These are phyloP conservation scores for Starmerella potacharoeniae DNA, from an alignment of 805 yeast species.

Conservation along the genomic window DNA sequence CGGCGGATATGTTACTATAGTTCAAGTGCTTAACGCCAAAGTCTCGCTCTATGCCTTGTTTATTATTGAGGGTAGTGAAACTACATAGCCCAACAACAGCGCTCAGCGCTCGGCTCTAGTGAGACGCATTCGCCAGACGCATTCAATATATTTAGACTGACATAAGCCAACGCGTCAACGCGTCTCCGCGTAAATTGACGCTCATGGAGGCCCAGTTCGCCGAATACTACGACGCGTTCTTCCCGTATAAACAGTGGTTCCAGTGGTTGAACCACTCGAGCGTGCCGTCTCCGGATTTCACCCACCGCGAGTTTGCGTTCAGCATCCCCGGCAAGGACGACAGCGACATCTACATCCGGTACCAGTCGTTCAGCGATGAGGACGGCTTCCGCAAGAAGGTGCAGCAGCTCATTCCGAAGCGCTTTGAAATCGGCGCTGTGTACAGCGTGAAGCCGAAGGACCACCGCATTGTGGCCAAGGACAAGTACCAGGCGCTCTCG, in stretches of 20 bases:
- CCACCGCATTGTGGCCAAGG: conserved; percentile 62
- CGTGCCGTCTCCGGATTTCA: conserved; percentile 60
- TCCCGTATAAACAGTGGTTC: conserved; percentile 71
- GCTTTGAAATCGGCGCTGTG: conserved; percentile 92
- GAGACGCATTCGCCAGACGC: no score
- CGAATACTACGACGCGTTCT: conserved; percentile 31
- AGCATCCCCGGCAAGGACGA: conserved; percentile 42
- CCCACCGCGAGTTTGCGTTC: conserved; percentile 87
- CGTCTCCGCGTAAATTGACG: not conserved
- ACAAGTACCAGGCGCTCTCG: conserved; percentile 63
- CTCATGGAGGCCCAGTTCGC: conserved; percentile 8
- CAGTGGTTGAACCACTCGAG: conserved; percentile 85
- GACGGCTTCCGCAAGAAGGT: conserved; percentile 75
- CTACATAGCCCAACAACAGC: no score
- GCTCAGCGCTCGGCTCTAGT: no score
- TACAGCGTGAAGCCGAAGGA: conserved; percentile 81
- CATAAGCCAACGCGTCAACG: not conserved
- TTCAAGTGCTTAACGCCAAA: no score
- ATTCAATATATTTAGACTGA: not conserved
- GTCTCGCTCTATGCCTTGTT: no score
- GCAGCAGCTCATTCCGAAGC: conserved; percentile 60
- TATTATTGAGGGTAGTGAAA: no score
- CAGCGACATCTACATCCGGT: conserved; percentile 82
- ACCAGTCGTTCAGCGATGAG: conserved; percentile 55
- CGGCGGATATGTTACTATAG: no score